Base-by-base conservation (phyloP, 2,329 filamentous ascomycete genomes). In the Ophiostoma tasmaniense region DNA sequence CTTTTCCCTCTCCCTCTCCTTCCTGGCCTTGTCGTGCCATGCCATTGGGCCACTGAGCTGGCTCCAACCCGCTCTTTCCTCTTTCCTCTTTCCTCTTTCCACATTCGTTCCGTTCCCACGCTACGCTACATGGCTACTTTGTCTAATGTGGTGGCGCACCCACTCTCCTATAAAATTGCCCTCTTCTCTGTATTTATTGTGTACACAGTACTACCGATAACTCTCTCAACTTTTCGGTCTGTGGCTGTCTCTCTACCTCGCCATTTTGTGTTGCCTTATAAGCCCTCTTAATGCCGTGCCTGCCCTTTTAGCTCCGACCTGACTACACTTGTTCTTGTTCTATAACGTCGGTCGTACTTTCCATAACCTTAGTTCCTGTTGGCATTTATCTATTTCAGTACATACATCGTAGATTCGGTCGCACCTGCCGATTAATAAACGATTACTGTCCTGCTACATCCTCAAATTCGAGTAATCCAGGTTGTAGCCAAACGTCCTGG, bases 31-130 rank as follows among this genome's bases (percentile, higher is more conserved):
- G 25, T 35, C 61, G 30, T 35, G 42, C 66, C 66, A 61, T 42
- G 66, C 66, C 59, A 67, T 67, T 67, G 65, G 68, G 22, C 50
- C 42, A 59, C 55, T 61, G 14, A n/a, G n/a, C n/a, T n/a, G n/a
- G n/a, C n/a, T n/a, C n/a, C n/a, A 28, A 20, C 61, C 52, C 68
- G 65, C 66, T 67, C 68, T 67, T 65, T 65, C 66, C 59, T 10
- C 11, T 37, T 37, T 37, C 35, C 35, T 37, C 35, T 39, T 39
- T 13, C 37, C 37, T 39, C 37, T 70, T 66, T 66, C 66, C 61
- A 42, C 45, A 37, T 30, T 42, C 35, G 68, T 59, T 52, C 66
- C 35, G 66, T 28, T 14, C 45, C 30, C 25, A 37, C 61, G 45
- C 50, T 55, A 55, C n/a, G 50, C 50, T 55, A 30, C 55, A 13